A percentile compares a stretch with the other conserved stretches of the same genome.
phyloP scores from a whole-genome alignment of 768 basidiomycete species.

The Russula emetica region DNA sequence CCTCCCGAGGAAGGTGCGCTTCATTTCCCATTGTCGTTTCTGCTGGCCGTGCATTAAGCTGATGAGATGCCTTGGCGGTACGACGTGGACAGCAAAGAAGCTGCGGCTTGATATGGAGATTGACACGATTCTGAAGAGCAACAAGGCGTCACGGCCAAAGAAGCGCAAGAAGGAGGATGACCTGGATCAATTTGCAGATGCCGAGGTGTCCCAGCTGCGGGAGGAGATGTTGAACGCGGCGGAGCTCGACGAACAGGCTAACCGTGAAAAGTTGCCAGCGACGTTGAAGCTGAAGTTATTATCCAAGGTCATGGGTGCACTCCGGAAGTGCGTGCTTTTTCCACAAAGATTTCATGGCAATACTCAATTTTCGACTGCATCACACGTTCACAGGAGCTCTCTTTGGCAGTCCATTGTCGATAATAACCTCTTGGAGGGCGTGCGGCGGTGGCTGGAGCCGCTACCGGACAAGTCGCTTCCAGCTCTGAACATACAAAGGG shows the following conservation, averaged over 20 bases:
- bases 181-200: slow-evolving; percentile 84
- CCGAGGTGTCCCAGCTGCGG: slow-evolving; percentile 84
- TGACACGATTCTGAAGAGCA: slow-evolving; percentile 81
- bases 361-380: slow-evolving; percentile 20
- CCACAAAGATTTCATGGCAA: not conserved
- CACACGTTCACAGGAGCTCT: slow-evolving; percentile 51
- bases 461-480: slow-evolving; percentile 90
- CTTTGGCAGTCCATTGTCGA: slow-evolving; percentile 91
- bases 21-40: not conserved
- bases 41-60: not conserved
- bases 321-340: slow-evolving; percentile 71
- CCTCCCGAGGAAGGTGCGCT: slow-evolving; percentile 72
- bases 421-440: slow-evolving; percentile 88
- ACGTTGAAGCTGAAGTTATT: slow-evolving; percentile 78
- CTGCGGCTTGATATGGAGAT: slow-evolving; percentile 76
- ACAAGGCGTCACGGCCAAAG: slow-evolving; percentile 59
- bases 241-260: slow-evolving; percentile 76
- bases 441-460: slow-evolving; percentile 89
- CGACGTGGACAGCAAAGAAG: slow-evolving; percentile 55
- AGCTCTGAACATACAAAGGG: slow-evolving; percentile 91
- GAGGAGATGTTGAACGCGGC: slow-evolving; percentile 86
- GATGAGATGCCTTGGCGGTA: not conserved
- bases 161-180: slow-evolving; percentile 80
- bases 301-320: slow-evolving; percentile 84
- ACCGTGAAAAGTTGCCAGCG: slow-evolving; percentile 76